Evolutionary conservation across 345 rosid genomes (phyloP).

Genomic region (Bretschneidera sinensis): DNA sequence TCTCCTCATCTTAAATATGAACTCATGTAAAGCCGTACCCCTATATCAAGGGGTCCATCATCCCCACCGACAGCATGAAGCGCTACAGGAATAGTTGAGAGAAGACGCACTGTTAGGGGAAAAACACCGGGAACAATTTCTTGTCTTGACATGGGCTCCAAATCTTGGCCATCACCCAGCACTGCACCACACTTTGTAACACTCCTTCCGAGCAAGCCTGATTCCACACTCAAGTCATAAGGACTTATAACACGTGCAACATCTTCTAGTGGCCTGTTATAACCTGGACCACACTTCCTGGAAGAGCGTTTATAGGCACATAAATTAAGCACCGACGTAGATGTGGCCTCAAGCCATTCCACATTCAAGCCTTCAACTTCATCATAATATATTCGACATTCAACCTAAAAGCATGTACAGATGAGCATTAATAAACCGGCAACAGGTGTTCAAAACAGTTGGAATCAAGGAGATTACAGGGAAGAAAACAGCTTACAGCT

Average conservation of each 20-base stretch:
- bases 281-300: slow-evolving; percentile 40
- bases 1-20: slow-evolving; percentile 51
- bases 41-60: slow-evolving; percentile 72
- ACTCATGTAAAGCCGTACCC: slow-evolving; percentile 64
- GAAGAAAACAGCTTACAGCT: slow-evolving; percentile 46
- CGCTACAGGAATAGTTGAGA: slow-evolving; percentile 77
- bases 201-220: slow-evolving; percentile 5
- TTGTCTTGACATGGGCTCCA: slow-evolving; percentile 13
- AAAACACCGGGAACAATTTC: slow-evolving; percentile 51
- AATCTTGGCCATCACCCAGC: slow-evolving; percentile 2
- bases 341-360: slow-evolving; percentile 83
- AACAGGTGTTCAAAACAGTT: background rate
- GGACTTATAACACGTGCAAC: slow-evolving; percentile 55
- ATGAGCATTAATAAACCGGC: slow-evolving; percentile 3
- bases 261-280: slow-evolving; percentile 45
- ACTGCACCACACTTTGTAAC: slow-evolving; percentile 2
- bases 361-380: slow-evolving; percentile 66
- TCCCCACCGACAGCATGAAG: slow-evolving; percentile 80
- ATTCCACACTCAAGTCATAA: slow-evolving; percentile 30
- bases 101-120: slow-evolving; percentile 59
- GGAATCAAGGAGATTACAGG: background rate
- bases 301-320: slow-evolving; percentile 31
- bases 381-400: slow-evolving; percentile 71
- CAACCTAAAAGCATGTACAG: slow-evolving; percentile 42
- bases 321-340: slow-evolving; percentile 60